Base-by-base conservation (phyloP, 495 filamentous ascomycete genomes). In the Entonaema liquescens region DNA sequence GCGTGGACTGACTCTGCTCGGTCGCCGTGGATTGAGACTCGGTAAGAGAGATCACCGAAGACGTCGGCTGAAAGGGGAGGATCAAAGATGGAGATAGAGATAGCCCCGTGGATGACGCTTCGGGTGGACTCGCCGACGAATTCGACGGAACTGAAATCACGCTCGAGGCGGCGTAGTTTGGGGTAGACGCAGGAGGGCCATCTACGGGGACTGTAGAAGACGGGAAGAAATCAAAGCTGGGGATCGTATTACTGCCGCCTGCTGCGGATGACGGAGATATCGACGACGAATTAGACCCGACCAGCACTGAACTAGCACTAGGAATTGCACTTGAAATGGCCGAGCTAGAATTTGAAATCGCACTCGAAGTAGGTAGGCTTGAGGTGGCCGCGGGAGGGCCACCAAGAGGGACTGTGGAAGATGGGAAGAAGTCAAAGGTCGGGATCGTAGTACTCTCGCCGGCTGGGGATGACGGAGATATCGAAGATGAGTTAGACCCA, bases 381-480 rank as follows among this genome's bases (percentile, higher is more conserved):
- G n/a, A n/a, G n/a, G n/a, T n/a, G n/a, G n/a, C n/a, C n/a, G 47
- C 12, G 44, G 59, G 21, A 19, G 64, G 29, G 6, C n/a, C n/a
- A n/a, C 19, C 21, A 5, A 77, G 25, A n/a, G 57, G 50, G 5
- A 75, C 57, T 40, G 75, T 77, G 26, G 75, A 75, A 35, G 72
- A 75, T 5, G 75, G 75, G 40, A 75, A 73, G 35, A 77, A 65
- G 56, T 63, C 72, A 33, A 77, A 23, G 1, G 69, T 17, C 1
- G 75, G 75, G 21, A 77, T 77, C 13, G 70, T 70, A 64, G 29
- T n/a, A n/a, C 67, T 75, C 35, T 71, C 73, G 31, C 38, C 64
- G 33, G 68, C 35, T 2, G 72, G 71, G 29, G 63, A 75, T 21
- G 75, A 73, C 26, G 50, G 70, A 55, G 75, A 75, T 29, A 73